These are phyloP conservation scores for Aspergillus versicolor DNA, from an alignment of 2,329 filamentous ascomycete genomes.

Conservation along the genomic window DNA sequence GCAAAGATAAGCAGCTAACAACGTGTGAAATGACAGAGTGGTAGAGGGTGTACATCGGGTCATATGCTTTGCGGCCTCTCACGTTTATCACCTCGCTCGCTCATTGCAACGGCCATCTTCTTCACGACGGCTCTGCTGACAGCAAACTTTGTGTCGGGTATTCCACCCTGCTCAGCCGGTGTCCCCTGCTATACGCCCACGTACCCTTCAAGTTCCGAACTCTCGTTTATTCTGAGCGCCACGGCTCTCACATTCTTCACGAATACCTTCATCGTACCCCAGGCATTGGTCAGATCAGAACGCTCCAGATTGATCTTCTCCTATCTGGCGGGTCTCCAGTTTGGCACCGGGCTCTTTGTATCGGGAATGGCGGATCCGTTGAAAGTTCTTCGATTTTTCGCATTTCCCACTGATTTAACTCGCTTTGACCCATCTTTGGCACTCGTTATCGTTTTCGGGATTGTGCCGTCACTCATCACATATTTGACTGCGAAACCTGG, in stretches of 20 bases:
- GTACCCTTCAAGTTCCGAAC: slow-evolving; percentile 41
- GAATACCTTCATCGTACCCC: slow-evolving; percentile 36
- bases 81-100: slow-evolving; percentile 50
- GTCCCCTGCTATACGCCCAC: slow-evolving; percentile 48
- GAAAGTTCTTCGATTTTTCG: slow-evolving; percentile 54
- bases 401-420: slow-evolving; percentile 41
- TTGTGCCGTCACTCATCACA: slow-evolving; percentile 46
- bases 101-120: slow-evolving; percentile 48
- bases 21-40: slow-evolving; percentile 32
- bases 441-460: slow-evolving; percentile 50
- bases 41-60: slow-evolving; percentile 54
- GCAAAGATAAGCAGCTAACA: not conserved
- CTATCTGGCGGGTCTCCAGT: slow-evolving; percentile 50
- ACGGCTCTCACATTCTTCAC: slow-evolving; percentile 30
- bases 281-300: slow-evolving; percentile 27
- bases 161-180: slow-evolving; percentile 39
- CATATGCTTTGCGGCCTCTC: slow-evolving; percentile 57
- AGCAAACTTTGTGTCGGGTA: slow-evolving; percentile 36
- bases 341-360: slow-evolving; percentile 52
- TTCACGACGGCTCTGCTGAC: slow-evolving; percentile 46
- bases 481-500: slow-evolving; percentile 33
- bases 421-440: slow-evolving; percentile 53
- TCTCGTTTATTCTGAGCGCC: slow-evolving; percentile 35
- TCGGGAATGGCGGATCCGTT: slow-evolving; percentile 52
- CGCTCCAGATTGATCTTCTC: slow-evolving; percentile 38